phyloP scores from a whole-genome alignment of 768 basidiomycete species.

The Auriscalpium vulgare region DNA sequence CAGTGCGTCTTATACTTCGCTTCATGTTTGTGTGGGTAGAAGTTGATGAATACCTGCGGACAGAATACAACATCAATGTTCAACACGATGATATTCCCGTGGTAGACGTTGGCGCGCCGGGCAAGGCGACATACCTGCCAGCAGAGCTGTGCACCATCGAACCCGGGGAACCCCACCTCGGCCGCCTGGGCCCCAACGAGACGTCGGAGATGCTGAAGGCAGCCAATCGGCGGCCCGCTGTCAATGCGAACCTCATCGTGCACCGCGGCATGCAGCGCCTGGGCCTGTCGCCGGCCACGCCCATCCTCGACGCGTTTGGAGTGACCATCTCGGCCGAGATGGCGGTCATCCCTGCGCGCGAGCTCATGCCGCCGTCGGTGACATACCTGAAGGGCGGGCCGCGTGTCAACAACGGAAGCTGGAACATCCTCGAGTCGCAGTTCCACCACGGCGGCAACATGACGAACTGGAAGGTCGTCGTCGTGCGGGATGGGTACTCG shows the following conservation, averaged over 20 bases:
- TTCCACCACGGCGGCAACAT: conserved; percentile 52
- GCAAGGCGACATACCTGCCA: conserved; percentile 39
- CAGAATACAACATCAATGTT: conserved; percentile 55
- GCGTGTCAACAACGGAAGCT: conserved; percentile 50
- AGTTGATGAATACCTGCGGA: neutral
- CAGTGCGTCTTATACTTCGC: conserved; percentile 39
- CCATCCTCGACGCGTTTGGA: conserved; percentile 43
- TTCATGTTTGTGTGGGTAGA: neutral
- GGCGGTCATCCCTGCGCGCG: conserved; percentile 56
- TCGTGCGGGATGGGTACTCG: conserved; percentile 44
- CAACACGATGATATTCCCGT: conserved; percentile 29
- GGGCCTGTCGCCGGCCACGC: conserved; percentile 36
- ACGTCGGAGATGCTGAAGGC: conserved; percentile 63
- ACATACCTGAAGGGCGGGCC: conserved; percentile 40
- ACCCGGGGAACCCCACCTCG: conserved; percentile 50
- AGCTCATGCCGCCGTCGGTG: conserved; percentile 51
- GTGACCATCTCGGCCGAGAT: conserved; percentile 49
- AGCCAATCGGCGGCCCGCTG: conserved; percentile 55
- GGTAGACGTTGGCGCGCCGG: conserved; percentile 25
- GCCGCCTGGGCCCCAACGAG: conserved; percentile 51
- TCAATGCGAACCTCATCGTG: conserved; percentile 53
- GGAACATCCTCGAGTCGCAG: conserved; percentile 71
- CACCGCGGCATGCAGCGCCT: conserved; percentile 49
- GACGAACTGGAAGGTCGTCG: conserved; percentile 57
- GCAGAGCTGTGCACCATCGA: conserved; percentile 66